A percentile compares a stretch with the other conserved stretches of the same genome.
Evolutionary conservation across 2,329 filamentous ascomycete species (phyloP).

Genomic region (Pestalotiopsis sp.): DNA sequence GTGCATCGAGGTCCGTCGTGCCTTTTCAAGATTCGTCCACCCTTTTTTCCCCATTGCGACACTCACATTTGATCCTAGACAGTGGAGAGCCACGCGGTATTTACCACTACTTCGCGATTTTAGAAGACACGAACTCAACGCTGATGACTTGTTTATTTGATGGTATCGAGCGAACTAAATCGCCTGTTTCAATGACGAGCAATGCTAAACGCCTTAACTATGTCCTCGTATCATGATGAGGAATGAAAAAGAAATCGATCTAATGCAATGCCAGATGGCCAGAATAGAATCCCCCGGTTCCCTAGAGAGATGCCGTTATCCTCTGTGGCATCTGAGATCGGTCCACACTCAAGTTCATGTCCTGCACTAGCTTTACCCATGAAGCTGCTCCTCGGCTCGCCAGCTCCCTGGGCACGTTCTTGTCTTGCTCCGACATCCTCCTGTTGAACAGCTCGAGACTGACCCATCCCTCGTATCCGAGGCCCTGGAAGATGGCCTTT

Average conservation of each 20-base stretch:
- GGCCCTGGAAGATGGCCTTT: slow-evolving; percentile 61
- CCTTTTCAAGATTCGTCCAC: no score
- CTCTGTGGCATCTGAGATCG: slow-evolving; percentile 8
- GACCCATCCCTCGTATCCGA: slow-evolving; percentile 71
- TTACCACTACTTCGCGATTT: no score
- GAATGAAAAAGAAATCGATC: background rate
- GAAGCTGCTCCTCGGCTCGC: slow-evolving; percentile 31
- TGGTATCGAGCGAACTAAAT: background rate
- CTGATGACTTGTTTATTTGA: background rate
- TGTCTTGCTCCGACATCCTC: slow-evolving; percentile 54
- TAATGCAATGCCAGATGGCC: background rate
- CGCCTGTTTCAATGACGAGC: background rate
- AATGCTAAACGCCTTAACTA: background rate
- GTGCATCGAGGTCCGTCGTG: no score
- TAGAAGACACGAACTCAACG: background rate
- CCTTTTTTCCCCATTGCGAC: no score
- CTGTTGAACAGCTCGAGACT: slow-evolving; percentile 73
- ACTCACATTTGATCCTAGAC: no score
- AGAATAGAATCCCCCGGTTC: background rate
- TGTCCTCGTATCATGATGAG: background rate
- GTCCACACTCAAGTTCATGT: slow-evolving; percentile 29
- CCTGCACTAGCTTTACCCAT: slow-evolving; percentile 32
- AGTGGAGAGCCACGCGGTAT: no score
- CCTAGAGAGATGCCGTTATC: slow-evolving; percentile 24
- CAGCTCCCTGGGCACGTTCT: slow-evolving; percentile 52